phyloP scores from a whole-genome alignment of 306 rosid genomes.

The Hylodesmum podocarpum region DNA sequence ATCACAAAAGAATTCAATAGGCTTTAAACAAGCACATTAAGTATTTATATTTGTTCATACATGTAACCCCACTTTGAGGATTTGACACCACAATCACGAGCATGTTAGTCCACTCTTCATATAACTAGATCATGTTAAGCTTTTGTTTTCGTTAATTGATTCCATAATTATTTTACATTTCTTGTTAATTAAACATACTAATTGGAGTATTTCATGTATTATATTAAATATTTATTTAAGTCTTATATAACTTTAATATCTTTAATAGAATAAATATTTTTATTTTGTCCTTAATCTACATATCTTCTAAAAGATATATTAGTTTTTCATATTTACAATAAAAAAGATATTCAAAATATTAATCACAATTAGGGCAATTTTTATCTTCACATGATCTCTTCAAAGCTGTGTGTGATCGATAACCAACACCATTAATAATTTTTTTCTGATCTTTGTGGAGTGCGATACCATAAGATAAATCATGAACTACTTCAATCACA shows the following conservation, averaged over 20 bases:
- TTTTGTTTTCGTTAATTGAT: neutral
- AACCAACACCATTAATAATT: neutral
- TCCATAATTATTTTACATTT: neutral
- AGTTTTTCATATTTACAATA: neutral
- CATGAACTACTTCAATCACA: neutral
- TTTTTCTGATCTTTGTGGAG: neutral
- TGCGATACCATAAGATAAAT: neutral
- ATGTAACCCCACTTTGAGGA: neutral
- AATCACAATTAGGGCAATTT: no score
- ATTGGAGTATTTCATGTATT: neutral
- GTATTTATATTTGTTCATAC: neutral
- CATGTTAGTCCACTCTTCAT: neutral
- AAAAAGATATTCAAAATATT: neutral
- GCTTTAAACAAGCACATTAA: neutral
- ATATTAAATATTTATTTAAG: neutral
- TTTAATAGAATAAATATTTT: neutral
- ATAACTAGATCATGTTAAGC: neutral
- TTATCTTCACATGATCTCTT: neutral
- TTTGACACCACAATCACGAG: neutral
- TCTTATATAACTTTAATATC: neutral
- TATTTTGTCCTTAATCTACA: neutral
- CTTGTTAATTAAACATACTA: neutral
- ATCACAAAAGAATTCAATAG: neutral
- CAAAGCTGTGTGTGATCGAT: neutral
- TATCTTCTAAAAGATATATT: neutral